Evolutionary conservation across 441 rosid genomes (phyloP), one percentile per base, ranked within the genome.

Genomic region (Capsella rubella): DNA sequence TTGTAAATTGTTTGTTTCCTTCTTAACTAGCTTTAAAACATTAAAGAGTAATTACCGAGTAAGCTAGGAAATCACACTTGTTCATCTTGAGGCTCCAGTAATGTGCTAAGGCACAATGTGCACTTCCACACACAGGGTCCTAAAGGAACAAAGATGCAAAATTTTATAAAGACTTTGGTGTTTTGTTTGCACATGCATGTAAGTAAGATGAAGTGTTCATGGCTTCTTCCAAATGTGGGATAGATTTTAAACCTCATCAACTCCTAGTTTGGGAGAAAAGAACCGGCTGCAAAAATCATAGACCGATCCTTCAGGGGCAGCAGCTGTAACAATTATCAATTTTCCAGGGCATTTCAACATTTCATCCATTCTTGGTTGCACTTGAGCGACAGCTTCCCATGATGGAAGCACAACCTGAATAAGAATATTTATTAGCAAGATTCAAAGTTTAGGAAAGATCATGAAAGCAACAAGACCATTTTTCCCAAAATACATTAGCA

Each of bases 81-180:
- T 89, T 83, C 58, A 90, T 81, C 80, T 86, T 87, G 64, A 82
- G 78, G 69, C 85, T 78, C 93, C 92, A 93, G 51, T 85, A 89
- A 7, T 81, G 64, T 72, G 85, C 92, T 75, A 90, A 71, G 46
- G 87, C 78, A 81, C 95, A 90, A 51, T 87, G 84, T 51, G 89
- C 93, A 73, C 91, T 82, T 34, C 94, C 93, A 74, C 84, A 75
- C 5, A 88, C 88, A 51, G 91, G 85, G 76, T 87, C 90, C 93
- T 90, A 83, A 52, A 78, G 6, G 7, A 74, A 29, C 31, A 57
- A 34, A 27, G 37, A 40, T 28, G n/a, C 8, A 14, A 40, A n/a
- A 35, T 14, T 21, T n/a, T n/a, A n/a, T 2, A 71, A 1, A 35
- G 5, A 49, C 7, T 13, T 6, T 15, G 9, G 10, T 45, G 54